phyloP scores from a whole-genome alignment of 1,139 yeast genomes.

The Pichia sp. region DNA sequence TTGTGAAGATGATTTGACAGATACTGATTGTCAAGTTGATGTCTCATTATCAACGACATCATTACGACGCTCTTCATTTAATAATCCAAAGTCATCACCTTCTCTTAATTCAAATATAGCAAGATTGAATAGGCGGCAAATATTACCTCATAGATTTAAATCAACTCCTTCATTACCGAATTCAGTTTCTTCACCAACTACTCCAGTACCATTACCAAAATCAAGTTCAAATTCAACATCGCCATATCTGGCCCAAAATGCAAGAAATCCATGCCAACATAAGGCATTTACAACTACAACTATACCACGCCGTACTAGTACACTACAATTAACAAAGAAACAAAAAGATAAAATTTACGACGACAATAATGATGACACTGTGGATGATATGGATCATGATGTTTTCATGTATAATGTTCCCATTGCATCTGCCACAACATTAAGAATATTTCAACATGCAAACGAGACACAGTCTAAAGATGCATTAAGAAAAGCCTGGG shows the following conservation, averaged over 20 bases:
- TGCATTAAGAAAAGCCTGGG: conserved; percentile 25
- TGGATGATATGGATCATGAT: conserved; percentile 32
- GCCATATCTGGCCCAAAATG: conserved; percentile 6
- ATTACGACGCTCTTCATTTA: conserved; percentile 5
- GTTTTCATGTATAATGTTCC: conserved; percentile 43
- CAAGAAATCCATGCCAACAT: conserved; percentile 3
- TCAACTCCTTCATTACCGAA: conserved; percentile 8
- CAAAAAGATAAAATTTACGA: conserved; percentile 39
- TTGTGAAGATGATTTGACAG: background rate
- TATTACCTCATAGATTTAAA: conserved; percentile 6
- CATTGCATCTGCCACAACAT: conserved; percentile 35
- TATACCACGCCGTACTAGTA: conserved; percentile 24
- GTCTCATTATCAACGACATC: conserved; percentile 5
- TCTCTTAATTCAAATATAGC: background rate
- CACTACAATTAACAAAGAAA: conserved; percentile 31
- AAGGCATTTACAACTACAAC: conserved; percentile 11
- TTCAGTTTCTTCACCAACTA: conserved; percentile 5
- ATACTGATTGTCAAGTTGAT: background rate
- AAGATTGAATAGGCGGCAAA: background rate
- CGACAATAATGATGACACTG: conserved; percentile 29
- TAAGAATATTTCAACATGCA: conserved; percentile 28
- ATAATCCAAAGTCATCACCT: background rate
- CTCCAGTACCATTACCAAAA: conserved; percentile 13
- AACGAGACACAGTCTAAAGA: conserved; percentile 18
- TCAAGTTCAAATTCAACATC: conserved; percentile 9